Evolutionary conservation across 2,329 filamentous ascomycete genomes (phyloP).

Genomic region (Scedosporium apiospermum): DNA sequence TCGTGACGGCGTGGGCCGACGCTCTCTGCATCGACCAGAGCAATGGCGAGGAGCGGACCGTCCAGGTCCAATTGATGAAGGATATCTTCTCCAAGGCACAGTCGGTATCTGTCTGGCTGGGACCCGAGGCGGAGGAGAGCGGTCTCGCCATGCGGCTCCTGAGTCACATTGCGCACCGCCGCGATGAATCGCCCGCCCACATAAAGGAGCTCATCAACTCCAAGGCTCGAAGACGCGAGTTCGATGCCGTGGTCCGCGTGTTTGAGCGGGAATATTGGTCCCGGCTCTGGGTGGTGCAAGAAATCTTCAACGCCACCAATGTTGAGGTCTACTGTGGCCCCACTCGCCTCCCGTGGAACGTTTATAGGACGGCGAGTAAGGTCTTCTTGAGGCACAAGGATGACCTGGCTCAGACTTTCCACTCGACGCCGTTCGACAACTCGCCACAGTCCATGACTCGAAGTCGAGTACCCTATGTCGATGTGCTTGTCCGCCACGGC

Average conservation of each 20-base stretch:
- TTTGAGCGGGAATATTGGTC: conserved; percentile 26
- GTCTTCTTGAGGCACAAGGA: conserved; percentile 11
- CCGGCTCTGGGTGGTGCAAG: conserved; percentile 22
- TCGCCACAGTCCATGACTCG: conserved; percentile 5
- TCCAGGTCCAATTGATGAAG: conserved; percentile 5
- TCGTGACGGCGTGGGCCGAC: conserved; percentile 15
- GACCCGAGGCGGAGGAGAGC: conserved; percentile 11
- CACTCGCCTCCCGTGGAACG: conserved; percentile 12
- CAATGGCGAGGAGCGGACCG: conserved; percentile 5
- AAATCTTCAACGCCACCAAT: conserved; percentile 15
- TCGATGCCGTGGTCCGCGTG: conserved; percentile 17
- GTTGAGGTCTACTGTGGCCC: conserved; percentile 17
- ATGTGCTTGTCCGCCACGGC: conserved; percentile 10
- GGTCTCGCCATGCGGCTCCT: conserved; percentile 10
- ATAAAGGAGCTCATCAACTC: conserved; percentile 11
- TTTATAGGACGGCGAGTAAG: conserved; percentile 11
- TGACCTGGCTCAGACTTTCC: conserved; percentile 7
- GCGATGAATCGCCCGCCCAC: not conserved
- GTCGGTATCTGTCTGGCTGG: conserved; percentile 14
- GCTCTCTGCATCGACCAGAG: conserved; percentile 7
- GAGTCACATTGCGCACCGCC: not conserved
- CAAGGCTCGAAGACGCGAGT: not conserved
- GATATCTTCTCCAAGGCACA: conserved; percentile 13
- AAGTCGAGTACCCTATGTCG: conserved; percentile 7
- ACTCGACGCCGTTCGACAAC: not conserved